Evolutionary conservation across 2,329 filamentous ascomycete genomes (phyloP).

Genomic region (Colletotrichum euphorbiae): DNA sequence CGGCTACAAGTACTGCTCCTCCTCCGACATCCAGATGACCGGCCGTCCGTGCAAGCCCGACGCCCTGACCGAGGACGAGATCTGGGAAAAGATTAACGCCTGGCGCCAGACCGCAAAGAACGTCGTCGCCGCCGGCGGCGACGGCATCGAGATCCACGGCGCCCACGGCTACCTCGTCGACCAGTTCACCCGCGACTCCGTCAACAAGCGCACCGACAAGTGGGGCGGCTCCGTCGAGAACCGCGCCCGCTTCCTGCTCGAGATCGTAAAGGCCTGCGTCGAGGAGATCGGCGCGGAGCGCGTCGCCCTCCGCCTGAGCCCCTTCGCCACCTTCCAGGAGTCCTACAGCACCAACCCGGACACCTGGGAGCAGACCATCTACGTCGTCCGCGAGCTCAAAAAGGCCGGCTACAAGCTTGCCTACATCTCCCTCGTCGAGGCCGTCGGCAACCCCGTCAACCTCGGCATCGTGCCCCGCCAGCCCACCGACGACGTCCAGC

Average conservation of each 20-base stretch:
- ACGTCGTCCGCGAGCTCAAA: conserved; percentile 46
- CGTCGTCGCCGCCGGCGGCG: conserved; percentile 56
- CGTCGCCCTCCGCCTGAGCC: conserved; percentile 53
- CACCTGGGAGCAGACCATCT: conserved; percentile 46
- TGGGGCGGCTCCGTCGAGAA: conserved; percentile 67
- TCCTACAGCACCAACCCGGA: conserved; percentile 43
- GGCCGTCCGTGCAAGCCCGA: conserved; percentile 39
- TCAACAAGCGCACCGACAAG: conserved; percentile 54
- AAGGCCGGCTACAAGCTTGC: conserved; percentile 46
- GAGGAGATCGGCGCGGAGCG: conserved; percentile 49
- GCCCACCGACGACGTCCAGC: conserved; percentile 39
- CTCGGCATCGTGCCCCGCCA: conserved; percentile 37
- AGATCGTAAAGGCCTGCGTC: conserved; percentile 57
- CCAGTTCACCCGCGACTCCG: conserved; percentile 60
- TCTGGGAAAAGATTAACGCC: conserved; percentile 67
- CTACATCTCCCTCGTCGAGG: conserved; percentile 53
- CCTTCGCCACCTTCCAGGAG: conserved; percentile 46
- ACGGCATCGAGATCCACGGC: conserved; percentile 67
- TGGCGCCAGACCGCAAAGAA: conserved; percentile 62
- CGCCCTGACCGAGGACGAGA: conserved; percentile 60
- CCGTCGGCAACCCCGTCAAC: conserved; percentile 44
- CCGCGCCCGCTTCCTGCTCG: conserved; percentile 63
- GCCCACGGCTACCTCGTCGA: conserved; percentile 67
- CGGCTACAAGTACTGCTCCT: conserved; percentile 46
- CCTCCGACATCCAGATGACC: conserved; percentile 43